phyloP scores from a whole-genome alignment of 2,329 filamentous ascomycete genomes.

The Trichoderma sp. region DNA sequence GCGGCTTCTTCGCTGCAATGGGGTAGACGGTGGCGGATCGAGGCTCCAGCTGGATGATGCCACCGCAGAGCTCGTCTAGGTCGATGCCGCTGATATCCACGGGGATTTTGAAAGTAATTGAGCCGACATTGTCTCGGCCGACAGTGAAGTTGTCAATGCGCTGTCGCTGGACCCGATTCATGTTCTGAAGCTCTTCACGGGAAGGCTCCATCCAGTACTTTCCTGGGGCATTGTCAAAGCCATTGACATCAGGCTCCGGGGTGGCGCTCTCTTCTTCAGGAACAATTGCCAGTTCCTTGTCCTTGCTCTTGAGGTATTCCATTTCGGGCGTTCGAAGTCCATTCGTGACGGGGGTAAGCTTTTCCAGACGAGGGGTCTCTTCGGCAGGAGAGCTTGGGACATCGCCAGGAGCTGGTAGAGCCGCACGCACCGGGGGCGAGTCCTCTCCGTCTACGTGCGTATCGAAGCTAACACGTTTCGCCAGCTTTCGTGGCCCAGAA shows the following conservation, averaged over 20 bases:
- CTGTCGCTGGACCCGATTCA: conserved; percentile 79
- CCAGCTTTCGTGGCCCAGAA: conserved; percentile 57
- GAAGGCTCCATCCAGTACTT: conserved; percentile 85
- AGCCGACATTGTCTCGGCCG: conserved; percentile 78
- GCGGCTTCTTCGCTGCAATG: conserved; percentile 73
- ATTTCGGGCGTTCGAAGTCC: conserved; percentile 58
- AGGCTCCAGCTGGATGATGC: conserved; percentile 73
- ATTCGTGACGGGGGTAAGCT: conserved; percentile 46
- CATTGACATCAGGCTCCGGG: conserved; percentile 33
- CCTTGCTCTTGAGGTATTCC: conserved; percentile 72
- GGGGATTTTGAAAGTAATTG: conserved; percentile 76
- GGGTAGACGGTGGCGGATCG: conserved; percentile 89
- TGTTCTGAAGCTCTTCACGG: conserved; percentile 70
- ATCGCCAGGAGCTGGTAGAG: conserved; percentile 41
- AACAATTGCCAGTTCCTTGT: conserved; percentile 78
- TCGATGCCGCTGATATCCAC: conserved; percentile 82
- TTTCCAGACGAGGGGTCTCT: conserved; percentile 53
- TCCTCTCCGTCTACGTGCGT: conserved; percentile 52
- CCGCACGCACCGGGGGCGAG: conserved; percentile 37
- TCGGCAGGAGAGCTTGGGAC: conserved; percentile 36
- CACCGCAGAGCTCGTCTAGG: conserved; percentile 75
- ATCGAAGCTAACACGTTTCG: conserved; percentile 93
- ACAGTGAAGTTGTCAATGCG: conserved; percentile 75
- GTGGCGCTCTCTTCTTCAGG: conserved; percentile 63
- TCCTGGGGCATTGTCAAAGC: conserved; percentile 59